phyloP scores from a whole-genome alignment of 371 early-diverging fungal species.

The Synchytrium microbalum region DNA sequence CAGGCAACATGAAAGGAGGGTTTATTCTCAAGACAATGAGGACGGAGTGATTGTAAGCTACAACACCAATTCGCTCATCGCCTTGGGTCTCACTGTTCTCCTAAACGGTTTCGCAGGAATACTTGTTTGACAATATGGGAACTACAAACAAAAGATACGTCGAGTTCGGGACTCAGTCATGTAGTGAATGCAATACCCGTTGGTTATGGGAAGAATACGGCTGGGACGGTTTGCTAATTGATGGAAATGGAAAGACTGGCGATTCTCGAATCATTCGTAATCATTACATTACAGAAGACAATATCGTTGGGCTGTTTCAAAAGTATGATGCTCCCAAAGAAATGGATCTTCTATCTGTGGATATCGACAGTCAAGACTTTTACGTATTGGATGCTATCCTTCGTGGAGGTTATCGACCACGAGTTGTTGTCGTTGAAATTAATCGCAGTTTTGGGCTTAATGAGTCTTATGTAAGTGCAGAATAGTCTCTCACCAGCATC shows the following conservation, averaged over 20 bases:
- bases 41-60: too few species aligned
- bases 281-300: too few species aligned
- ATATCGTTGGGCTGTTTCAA: too few species aligned
- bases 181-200: neutral
- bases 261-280: too few species aligned
- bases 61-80: too few species aligned
- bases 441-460: neutral
- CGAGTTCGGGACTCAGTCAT: conserved; percentile 3
- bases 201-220: neutral
- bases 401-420: neutral
- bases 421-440: conserved; percentile 2
- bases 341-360: neutral
- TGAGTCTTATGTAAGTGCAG: too few species aligned
- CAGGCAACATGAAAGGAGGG: too few species aligned
- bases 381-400: neutral
- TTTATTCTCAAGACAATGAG: too few species aligned
- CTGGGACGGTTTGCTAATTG: conserved; percentile 2
- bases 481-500: too few species aligned
- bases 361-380: too few species aligned
- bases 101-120: too few species aligned
- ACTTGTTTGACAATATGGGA: conserved; percentile 1
- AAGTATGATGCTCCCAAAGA: conserved; percentile 2
- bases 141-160: conserved; percentile 5
- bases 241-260: neutral
- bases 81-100: too few species aligned